phyloP scores from a whole-genome alignment of 768 basidiomycete genomes.

The Ramaria rubella region DNA sequence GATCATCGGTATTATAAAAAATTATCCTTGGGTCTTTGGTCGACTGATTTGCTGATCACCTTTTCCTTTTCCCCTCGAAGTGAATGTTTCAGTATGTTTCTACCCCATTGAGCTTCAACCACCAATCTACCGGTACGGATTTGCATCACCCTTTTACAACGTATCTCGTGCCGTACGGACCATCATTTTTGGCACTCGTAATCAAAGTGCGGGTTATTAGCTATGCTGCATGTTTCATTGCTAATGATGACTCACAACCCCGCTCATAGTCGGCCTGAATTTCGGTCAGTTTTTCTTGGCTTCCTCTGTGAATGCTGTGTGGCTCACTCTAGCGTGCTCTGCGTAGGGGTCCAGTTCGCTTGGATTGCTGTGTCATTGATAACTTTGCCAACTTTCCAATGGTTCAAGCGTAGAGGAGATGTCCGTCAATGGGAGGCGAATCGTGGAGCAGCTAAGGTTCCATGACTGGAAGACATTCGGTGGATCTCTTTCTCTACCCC shows the following conservation, averaged over 20 bases:
- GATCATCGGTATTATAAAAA: neutral
- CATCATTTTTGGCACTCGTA: conserved; percentile 61
- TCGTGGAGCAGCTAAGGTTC: neutral
- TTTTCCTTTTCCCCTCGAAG: conserved; percentile 23
- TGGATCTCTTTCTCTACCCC: too few relatives aligned
- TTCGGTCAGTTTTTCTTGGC: neutral
- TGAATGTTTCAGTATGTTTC: conserved; percentile 50
- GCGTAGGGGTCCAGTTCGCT: conserved; percentile 36
- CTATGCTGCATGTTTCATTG: neutral
- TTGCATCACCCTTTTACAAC: conserved; percentile 68
- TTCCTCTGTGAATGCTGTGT: neutral
- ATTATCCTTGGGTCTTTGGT: neutral
- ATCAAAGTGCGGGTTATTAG: conserved; percentile 33
- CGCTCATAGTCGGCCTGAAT: neutral
- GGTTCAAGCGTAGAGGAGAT: conserved; percentile 24
- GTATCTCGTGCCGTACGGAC: conserved; percentile 53
- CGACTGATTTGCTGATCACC: neutral
- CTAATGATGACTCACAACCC: too few relatives aligned
- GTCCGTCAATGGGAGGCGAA: neutral
- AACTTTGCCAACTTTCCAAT: conserved; percentile 47
- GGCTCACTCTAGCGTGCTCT: neutral
- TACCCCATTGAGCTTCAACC: conserved; percentile 58
- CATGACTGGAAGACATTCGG: too few relatives aligned
- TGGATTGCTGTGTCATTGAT: conserved; percentile 52
- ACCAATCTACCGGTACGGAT: conserved; percentile 56